Conservation (phyloP, 768 basidiomycete genomes). For the Russula sp. region DNA sequence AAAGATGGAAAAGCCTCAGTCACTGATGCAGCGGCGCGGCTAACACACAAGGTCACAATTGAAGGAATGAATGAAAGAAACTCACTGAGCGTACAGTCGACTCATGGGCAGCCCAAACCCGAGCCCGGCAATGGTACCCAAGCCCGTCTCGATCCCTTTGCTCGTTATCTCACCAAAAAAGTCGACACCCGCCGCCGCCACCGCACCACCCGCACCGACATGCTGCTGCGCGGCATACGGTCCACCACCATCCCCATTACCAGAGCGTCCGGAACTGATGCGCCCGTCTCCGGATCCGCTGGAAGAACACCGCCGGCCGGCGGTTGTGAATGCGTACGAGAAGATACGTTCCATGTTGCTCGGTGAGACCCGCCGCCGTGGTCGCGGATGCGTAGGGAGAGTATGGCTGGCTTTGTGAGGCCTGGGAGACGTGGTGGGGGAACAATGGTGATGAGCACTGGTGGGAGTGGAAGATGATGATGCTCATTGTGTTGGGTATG, state of each 20-base stretch:
- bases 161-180: constrained; percentile 77
- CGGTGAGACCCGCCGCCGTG: constrained; percentile 83
- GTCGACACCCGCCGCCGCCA: constrained; percentile 49
- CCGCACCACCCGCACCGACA: constrained; percentile 68
- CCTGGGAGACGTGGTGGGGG: constrained; percentile 40
- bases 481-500: neutral
- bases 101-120: constrained; percentile 88
- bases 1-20: constrained; percentile 25
- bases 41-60: neutral
- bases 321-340: constrained; percentile 90
- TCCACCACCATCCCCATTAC: constrained; percentile 43
- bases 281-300: neutral
- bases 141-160: constrained; percentile 70
- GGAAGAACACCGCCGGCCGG: constrained; percentile 47
- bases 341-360: constrained; percentile 76
- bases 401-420: constrained; percentile 43
- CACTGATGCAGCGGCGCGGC: neutral
- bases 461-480: constrained; percentile 43
- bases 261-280: no score
- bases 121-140: constrained; percentile 88
- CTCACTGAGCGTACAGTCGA: constrained; percentile 61
- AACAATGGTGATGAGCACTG: constrained; percentile 70
- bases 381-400: constrained; percentile 79
- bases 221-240: constrained; percentile 80
- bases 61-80: neutral